Evolutionary conservation across 1,284 basidiomycete genomes (phyloP).

Genomic region (Leccinum griseonigrum): DNA sequence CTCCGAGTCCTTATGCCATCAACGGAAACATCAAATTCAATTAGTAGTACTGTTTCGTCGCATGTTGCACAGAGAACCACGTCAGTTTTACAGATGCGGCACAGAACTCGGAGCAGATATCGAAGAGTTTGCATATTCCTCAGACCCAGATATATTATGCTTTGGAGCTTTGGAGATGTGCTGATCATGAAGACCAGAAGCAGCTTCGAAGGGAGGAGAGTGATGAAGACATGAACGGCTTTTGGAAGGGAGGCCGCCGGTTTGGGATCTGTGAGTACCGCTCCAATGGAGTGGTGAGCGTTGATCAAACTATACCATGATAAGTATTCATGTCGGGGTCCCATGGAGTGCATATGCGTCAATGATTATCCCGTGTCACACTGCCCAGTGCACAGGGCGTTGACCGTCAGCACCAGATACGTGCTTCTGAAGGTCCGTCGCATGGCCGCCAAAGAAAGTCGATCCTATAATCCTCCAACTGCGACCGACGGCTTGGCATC

Average conservation of each 20-base stretch:
- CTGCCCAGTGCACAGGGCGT: not conserved
- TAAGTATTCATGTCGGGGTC: constrained; percentile 45
- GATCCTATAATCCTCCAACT: not conserved
- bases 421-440: constrained; percentile 1
- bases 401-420: constrained; percentile 28
- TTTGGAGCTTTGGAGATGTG: constrained; percentile 10
- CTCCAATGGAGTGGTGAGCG: not conserved
- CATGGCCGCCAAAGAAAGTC: not conserved
- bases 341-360: constrained; percentile 59
- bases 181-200: constrained; percentile 36
- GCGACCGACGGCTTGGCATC: not conserved
- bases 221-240: constrained; percentile 51
- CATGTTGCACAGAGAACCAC: constrained; percentile 38
- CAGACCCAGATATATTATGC: not conserved
- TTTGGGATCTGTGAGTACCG: constrained; percentile 47
- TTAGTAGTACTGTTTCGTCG: constrained; percentile 39
- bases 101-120: constrained; percentile 46
- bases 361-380: constrained; percentile 24
- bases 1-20: constrained; percentile 29
- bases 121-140: constrained; percentile 44
- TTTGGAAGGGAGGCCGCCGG: constrained; percentile 46
- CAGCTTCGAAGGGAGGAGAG: constrained; percentile 39
- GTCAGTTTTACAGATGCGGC: constrained; percentile 45
- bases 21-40: constrained; percentile 53
- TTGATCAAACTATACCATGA: not conserved